Conservation (phyloP, 345 rosid genomes). For the Linum trigynum region DNA sequence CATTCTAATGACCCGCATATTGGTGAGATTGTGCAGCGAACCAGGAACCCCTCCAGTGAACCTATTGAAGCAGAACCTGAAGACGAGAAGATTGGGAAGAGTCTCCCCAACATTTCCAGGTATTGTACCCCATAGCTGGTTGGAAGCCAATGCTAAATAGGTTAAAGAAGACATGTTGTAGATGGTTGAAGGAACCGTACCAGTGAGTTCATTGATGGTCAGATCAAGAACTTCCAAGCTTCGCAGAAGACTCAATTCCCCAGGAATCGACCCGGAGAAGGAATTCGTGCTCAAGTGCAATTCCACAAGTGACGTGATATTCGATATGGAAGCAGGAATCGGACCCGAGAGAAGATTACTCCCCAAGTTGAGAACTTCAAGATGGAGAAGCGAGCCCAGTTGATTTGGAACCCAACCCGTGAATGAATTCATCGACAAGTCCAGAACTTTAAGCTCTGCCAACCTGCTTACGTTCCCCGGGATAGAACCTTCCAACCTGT, state of each 20-base stretch:
- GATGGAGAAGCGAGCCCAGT: conserved; percentile 22
- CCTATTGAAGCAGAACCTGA: conserved; percentile 34
- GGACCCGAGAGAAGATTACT: conserved; percentile 29
- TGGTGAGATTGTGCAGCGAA: conserved; percentile 37
- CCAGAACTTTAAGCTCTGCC: conserved; percentile 22
- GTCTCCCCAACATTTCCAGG: conserved; percentile 30
- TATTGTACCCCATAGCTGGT: conserved; percentile 29
- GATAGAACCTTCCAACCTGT: conserved; percentile 27
- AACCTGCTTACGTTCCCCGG: conserved; percentile 30
- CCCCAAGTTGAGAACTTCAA: conserved; percentile 33
- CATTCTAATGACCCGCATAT: conserved; percentile 25
- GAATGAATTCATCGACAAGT: conserved; percentile 32
- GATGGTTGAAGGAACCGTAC: conserved; percentile 27
- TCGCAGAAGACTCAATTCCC: conserved; percentile 25
- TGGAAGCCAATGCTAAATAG: conserved; percentile 32
- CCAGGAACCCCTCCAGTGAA: conserved; percentile 34
- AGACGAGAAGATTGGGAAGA: conserved; percentile 34
- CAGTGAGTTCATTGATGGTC: conserved; percentile 28
- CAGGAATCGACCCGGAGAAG: conserved; percentile 30
- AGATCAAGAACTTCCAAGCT: conserved; percentile 32
- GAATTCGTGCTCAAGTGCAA: conserved; percentile 36
- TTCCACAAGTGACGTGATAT: conserved; percentile 29
- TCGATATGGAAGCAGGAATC: conserved; percentile 33
- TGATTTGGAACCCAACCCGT: conserved; percentile 24
- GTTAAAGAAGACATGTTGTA: conserved; percentile 44